Percentiles rank a stretch among this genome's conserved stretches.
Evolutionary conservation across 139 green algal genomes (phyloP).

Genomic region (Coelastrella sp.): DNA sequence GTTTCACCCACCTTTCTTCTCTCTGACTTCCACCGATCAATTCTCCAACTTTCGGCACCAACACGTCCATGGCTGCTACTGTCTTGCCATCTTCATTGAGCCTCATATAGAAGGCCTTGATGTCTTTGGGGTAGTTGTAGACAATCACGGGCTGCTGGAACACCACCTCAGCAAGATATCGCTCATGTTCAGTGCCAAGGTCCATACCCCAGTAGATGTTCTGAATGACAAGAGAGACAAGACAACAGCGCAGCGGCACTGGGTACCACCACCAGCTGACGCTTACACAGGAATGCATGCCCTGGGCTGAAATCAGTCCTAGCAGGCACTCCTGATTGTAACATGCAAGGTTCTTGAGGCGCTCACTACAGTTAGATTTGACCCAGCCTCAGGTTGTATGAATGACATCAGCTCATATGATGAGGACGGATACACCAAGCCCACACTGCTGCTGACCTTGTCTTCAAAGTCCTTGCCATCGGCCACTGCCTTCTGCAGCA

Average conservation of each 20-base stretch:
- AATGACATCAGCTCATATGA: too few relatives aligned
- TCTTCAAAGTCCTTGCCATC: constrained; percentile 91
- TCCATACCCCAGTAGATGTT: constrained; percentile 93
- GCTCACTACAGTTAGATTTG: too few relatives aligned
- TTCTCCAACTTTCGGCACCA: constrained; percentile 96
- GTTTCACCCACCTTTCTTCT: constrained; percentile 77
- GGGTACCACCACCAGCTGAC: too few relatives aligned
- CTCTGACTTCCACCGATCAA: constrained; percentile 93
- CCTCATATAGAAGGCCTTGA: constrained; percentile 98
- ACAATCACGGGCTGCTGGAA: constrained; percentile 97
- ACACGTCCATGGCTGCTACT: constrained; percentile 98
- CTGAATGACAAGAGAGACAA: too few relatives aligned
- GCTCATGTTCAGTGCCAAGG: constrained; percentile 94
- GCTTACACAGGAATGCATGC: too few relatives aligned
- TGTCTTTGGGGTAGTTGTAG: constrained; percentile 92
- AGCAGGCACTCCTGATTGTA: neutral
- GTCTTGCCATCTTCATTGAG: constrained; percentile 97
- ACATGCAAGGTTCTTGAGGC: too few relatives aligned
- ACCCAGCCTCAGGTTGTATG: too few relatives aligned
- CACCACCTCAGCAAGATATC: constrained; percentile 93
- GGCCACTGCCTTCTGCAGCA: constrained; percentile 84
- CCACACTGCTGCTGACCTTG: constrained; percentile 59
- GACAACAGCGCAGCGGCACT: too few relatives aligned
- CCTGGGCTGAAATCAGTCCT: too few relatives aligned
- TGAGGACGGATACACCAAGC: too few relatives aligned